Percentiles rank a stretch among this genome's conserved stretches.
Evolutionary conservation across 345 rosid genomes (phyloP).

Genomic region (Brassica carinata): DNA sequence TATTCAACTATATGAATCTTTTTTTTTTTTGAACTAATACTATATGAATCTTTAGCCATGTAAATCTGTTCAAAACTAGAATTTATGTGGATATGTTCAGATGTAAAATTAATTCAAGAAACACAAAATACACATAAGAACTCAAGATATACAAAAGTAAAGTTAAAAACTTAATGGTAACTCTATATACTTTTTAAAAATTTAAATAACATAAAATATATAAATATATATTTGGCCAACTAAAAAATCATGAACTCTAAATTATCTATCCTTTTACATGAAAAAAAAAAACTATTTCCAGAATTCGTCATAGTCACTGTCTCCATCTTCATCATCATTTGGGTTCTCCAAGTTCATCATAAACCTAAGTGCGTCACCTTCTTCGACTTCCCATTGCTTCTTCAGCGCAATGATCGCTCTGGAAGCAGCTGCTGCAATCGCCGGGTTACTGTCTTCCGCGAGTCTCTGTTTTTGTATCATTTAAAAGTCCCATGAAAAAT

Average conservation of each 20-base stretch:
- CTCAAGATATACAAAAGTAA: background rate
- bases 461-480: slow-evolving; percentile 60
- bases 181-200: background rate
- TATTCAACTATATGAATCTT: background rate
- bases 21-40: background rate
- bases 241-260: background rate
- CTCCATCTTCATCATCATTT: slow-evolving; percentile 42
- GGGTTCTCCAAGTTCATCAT: slow-evolving; percentile 60
- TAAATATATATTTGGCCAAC: background rate
- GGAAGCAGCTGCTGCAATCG: slow-evolving; percentile 82
- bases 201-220: background rate
- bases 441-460: slow-evolving; percentile 83
- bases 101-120: background rate
- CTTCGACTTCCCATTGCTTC: slow-evolving; percentile 96
- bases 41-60: background rate
- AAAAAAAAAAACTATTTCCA: background rate
- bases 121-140: background rate
- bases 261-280: slow-evolving; percentile 34
- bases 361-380: slow-evolving; percentile 94
- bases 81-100: background rate
- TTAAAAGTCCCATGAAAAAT: background rate
- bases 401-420: slow-evolving; percentile 79
- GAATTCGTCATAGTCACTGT: slow-evolving; percentile 33
- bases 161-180: background rate
- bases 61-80: background rate